Percentiles rank a stretch among this genome's conserved stretches.
phyloP scores from a whole-genome alignment of 2,329 filamentous ascomycete genomes.

The Calonectria fujianensis region DNA sequence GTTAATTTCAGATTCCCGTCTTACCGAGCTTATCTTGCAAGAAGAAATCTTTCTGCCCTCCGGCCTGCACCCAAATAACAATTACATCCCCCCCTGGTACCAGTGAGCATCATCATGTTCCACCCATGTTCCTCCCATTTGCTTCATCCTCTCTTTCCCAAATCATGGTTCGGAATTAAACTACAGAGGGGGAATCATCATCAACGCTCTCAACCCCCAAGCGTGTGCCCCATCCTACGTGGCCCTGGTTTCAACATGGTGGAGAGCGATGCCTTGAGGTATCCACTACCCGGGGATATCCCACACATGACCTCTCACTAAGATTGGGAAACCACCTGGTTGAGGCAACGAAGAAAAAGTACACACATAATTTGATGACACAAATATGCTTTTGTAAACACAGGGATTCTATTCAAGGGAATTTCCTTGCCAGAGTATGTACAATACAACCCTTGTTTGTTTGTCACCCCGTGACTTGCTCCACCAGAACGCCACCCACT shows the following conservation, averaged over 20 bases:
- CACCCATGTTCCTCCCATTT: not conserved
- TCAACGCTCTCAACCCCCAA: not conserved
- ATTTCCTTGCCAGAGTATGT: slow-evolving; percentile 1
- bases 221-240: slow-evolving; percentile 40
- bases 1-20: not conserved
- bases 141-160: not conserved
- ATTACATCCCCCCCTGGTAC: not conserved
- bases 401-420: slow-evolving; percentile 11
- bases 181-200: not conserved
- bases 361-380: not conserved
- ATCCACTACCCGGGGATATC: slow-evolving; percentile 26
- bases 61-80: not conserved
- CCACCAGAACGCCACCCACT: too few relatives aligned
- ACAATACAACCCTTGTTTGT: too few relatives aligned
- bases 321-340: not conserved
- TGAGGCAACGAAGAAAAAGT: not conserved
- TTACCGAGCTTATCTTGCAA: not conserved
- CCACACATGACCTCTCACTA: slow-evolving; percentile 4
- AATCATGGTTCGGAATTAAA: not conserved
- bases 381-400: slow-evolving; percentile 14
- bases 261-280: slow-evolving; percentile 37
- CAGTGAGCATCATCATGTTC: not conserved
- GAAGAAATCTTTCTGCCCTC: not conserved
- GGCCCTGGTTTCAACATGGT: slow-evolving; percentile 44
- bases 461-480: too few relatives aligned